Evolutionary conservation across 176 grass and related monocot genomes (phyloP).

Genomic region (Chrysopogon serrulatus): DNA sequence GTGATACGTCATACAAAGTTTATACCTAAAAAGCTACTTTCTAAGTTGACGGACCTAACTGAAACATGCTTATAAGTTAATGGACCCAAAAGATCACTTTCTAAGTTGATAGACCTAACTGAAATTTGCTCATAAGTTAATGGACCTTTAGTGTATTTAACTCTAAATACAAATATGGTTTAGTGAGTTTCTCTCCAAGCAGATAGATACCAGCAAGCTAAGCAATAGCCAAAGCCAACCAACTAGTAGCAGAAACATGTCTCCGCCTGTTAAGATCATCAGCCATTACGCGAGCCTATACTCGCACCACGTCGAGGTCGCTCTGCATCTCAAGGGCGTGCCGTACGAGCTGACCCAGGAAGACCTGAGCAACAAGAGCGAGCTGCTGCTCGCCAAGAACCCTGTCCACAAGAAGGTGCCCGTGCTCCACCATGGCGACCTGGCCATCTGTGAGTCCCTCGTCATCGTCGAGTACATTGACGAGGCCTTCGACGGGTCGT

Average conservation of each 20-base stretch:
- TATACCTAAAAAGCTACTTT: too few species aligned
- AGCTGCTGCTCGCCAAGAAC: constrained; percentile 21
- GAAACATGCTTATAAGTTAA: too few species aligned
- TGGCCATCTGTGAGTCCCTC: constrained; percentile 16
- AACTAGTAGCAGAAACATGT: neutral
- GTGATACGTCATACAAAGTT: too few species aligned
- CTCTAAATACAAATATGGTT: too few species aligned
- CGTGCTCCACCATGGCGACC: neutral
- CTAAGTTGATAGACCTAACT: too few species aligned
- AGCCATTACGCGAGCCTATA: constrained; percentile 3
- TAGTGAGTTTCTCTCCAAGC: neutral
- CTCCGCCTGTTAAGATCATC: constrained; percentile 7
- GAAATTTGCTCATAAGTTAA: too few species aligned
- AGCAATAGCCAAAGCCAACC: neutral
- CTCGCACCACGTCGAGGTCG: constrained; percentile 14
- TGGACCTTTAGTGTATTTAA: too few species aligned
- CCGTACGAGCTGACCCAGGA: constrained; percentile 26
- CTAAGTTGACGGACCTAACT: too few species aligned
- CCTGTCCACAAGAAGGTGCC: constrained; percentile 23
- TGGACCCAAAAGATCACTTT: too few species aligned
- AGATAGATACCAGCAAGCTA: neutral
- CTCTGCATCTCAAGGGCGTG: constrained; percentile 30
- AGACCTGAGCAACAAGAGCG: constrained; percentile 26
- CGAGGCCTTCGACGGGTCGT: constrained; percentile 23
- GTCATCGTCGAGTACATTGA: constrained; percentile 33